phyloP scores from a whole-genome alignment of 805 yeast species.

The Myxozyma sirexii region DNA sequence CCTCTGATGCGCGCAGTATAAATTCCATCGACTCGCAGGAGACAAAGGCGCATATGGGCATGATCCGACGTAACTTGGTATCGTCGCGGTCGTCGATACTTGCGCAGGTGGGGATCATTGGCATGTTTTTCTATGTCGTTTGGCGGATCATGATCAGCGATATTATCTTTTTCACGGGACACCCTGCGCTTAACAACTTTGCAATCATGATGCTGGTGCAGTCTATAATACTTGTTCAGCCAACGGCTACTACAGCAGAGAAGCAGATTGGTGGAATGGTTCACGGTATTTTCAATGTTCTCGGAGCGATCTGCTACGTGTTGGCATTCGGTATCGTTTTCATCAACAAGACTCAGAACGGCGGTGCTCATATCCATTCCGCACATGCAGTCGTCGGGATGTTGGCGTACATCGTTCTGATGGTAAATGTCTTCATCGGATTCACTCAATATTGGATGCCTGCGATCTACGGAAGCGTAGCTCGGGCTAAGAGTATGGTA shows the following conservation, averaged over 20 bases:
- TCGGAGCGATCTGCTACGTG: conserved; percentile 28
- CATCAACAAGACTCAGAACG: conserved; percentile 37
- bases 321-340: conserved; percentile 35
- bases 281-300: conserved; percentile 38
- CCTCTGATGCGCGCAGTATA: conserved; percentile 9
- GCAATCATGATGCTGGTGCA: conserved; percentile 37
- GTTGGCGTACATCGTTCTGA: conserved; percentile 31
- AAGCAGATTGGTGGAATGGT: conserved; percentile 37
- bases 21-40: conserved; percentile 11
- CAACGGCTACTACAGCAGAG: conserved; percentile 30
- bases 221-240: conserved; percentile 39
- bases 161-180: conserved; percentile 38
- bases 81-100: conserved; percentile 22
- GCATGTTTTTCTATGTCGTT: conserved; percentile 23
- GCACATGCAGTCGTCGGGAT: conserved; percentile 40
- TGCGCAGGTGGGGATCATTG: conserved; percentile 26
- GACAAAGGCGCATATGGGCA: conserved; percentile 6
- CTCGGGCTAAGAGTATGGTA: conserved; percentile 35
- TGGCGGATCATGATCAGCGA: conserved; percentile 23
- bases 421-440: conserved; percentile 35
- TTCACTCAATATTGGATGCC: conserved; percentile 39
- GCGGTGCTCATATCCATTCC: conserved; percentile 36
- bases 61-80: conserved; percentile 18
- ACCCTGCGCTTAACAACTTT: conserved; percentile 37
- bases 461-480: conserved; percentile 37